Percentiles rank a stretch among this genome's conserved stretches.
phyloP scores from a whole-genome alignment of 192 early-diverging fungal genomes.

The Phlyctochytrium arcticum region DNA sequence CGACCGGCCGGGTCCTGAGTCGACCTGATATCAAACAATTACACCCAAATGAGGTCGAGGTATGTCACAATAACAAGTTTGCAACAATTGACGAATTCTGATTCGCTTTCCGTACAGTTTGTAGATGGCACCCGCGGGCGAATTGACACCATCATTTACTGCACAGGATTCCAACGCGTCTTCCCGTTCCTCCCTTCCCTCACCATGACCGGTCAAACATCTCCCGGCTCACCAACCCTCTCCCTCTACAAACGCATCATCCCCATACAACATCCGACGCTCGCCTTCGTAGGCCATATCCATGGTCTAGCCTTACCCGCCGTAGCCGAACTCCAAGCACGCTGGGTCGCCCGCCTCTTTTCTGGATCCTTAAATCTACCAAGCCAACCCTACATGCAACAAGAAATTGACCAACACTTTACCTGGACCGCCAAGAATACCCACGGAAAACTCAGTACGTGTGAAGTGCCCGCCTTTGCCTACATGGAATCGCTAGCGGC shows the following conservation, averaged over 20 bases:
- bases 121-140: conserved; percentile 48
- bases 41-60: no score
- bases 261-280: conserved; percentile 42
- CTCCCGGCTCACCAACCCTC: no score
- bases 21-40: no score
- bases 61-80: no score
- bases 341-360: conserved; percentile 42
- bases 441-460: neutral
- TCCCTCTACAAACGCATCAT: conserved; percentile 62
- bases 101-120: conserved; percentile 36
- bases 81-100: neutral
- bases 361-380: conserved; percentile 17
- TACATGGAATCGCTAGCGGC: conserved; percentile 14
- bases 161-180: conserved; percentile 55
- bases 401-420: conserved; percentile 2
- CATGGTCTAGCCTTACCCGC: conserved; percentile 47
- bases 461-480: conserved; percentile 7
- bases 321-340: conserved; percentile 51
- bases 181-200: conserved; percentile 43
- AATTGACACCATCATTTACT: conserved; percentile 55
- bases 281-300: conserved; percentile 57
- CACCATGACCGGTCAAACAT: conserved; percentile 31
- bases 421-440: neutral
- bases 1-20: no score
- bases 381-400: neutral